A percentile compares a stretch with the other conserved stretches of the same genome.
phyloP scores from a whole-genome alignment of 2,329 filamentous ascomycete genomes.

The Epichloe gansuensis region DNA sequence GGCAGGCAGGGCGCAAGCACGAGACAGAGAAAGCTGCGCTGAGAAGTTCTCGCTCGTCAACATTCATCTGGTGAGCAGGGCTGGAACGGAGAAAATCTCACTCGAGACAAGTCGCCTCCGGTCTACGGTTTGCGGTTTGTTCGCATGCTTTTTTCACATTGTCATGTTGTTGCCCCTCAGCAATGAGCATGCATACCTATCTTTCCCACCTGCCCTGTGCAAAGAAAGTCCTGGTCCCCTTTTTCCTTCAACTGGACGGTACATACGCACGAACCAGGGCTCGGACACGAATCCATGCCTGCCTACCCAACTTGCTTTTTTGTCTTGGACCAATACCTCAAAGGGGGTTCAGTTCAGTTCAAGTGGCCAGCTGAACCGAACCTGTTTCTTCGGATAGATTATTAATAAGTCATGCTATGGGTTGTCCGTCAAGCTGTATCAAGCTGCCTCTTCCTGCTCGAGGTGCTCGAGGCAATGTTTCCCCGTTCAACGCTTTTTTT shows the following conservation, averaged over 20 bases:
- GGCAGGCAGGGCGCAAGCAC: background rate
- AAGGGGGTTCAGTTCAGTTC: constrained; percentile 3
- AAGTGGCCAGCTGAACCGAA: constrained; percentile 3
- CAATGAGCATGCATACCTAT: background rate
- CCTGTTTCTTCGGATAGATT: background rate
- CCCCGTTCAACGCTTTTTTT: background rate
- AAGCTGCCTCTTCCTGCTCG: background rate
- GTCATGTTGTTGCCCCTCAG: background rate
- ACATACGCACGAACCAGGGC: constrained; percentile 1
- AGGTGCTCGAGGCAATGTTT: background rate
- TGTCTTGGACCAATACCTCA: constrained; percentile 2
- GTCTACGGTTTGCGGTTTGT: background rate
- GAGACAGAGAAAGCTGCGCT: background rate
- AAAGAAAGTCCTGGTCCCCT: background rate
- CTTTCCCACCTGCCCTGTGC: too few relatives aligned
- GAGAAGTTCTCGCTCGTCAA: too few relatives aligned
- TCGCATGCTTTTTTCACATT: background rate
- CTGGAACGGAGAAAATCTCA: background rate
- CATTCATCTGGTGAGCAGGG: background rate
- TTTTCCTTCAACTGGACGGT: background rate
- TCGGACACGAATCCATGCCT: background rate
- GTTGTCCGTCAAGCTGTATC: background rate
- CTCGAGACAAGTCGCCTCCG: background rate
- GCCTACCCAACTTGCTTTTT: constrained; percentile 1
- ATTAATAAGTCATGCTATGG: background rate